These are phyloP conservation scores for Oxytropis ochrocephala DNA, from an alignment of 306 rosid genomes.

Conservation along the genomic window DNA sequence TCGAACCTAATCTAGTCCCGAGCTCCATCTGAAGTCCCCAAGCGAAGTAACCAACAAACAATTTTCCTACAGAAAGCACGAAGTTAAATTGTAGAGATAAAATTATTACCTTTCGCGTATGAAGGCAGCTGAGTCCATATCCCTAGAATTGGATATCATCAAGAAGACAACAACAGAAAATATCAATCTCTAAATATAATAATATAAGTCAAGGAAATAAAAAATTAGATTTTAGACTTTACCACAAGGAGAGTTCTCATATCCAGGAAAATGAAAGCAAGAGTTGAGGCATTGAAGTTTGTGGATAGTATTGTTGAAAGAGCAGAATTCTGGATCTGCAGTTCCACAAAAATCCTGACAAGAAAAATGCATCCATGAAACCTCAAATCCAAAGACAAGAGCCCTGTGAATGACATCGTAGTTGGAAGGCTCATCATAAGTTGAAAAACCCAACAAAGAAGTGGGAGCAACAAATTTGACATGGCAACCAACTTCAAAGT, in stretches of 20 bases:
- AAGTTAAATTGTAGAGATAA: neutral
- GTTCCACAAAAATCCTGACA: neutral
- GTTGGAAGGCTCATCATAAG: neutral
- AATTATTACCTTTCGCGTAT: neutral
- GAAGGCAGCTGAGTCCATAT: neutral
- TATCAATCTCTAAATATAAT: neutral
- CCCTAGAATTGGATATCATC: neutral
- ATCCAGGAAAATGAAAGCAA: neutral
- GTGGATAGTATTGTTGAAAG: neutral
- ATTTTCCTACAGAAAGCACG: too few species aligned
- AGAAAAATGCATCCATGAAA: neutral
- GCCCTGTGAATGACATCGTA: neutral
- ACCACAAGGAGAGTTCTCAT: neutral
- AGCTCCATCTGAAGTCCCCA: too few species aligned
- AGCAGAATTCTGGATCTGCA: neutral
- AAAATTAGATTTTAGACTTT: neutral
- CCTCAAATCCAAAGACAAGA: neutral
- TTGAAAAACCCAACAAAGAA: neutral
- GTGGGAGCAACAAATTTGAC: neutral
- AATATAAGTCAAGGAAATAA: too few species aligned
- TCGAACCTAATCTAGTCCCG: too few species aligned
- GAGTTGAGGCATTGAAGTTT: neutral
- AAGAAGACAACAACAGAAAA: neutral
- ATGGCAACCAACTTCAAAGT: neutral
- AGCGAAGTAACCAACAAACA: too few species aligned